Evolutionary conservation across 345 rosid species (phyloP).

Genomic region (Eutrema japonicum): DNA sequence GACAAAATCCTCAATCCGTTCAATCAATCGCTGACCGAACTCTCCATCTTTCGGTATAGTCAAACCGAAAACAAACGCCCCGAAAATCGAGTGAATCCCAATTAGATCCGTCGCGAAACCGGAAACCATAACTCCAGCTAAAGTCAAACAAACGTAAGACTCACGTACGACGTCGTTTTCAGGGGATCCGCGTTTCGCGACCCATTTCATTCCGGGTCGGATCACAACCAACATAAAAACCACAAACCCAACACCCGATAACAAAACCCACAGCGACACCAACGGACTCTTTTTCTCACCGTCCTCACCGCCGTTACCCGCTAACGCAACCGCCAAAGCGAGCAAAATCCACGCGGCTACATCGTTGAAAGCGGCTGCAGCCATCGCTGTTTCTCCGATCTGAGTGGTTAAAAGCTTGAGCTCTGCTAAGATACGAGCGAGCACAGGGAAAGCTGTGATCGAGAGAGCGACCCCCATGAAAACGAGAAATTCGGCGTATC

Average conservation of each 20-base stretch:
- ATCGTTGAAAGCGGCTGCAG: conserved; percentile 93
- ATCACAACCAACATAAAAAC: conserved; percentile 60
- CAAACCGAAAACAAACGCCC: conserved; percentile 80
- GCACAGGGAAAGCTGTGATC: conserved; percentile 91
- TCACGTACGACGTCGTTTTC: conserved; percentile 60
- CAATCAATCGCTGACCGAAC: conserved; percentile 71
- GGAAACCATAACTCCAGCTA: conserved; percentile 76
- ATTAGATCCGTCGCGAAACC: conserved; percentile 74
- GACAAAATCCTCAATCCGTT: conserved; percentile 86
- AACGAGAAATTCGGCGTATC: conserved; percentile 64
- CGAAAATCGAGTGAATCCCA: conserved; percentile 86
- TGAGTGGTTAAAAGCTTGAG: conserved; percentile 73
- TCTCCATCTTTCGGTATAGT: conserved; percentile 83
- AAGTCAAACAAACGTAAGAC: conserved; percentile 69
- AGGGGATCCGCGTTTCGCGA: conserved; percentile 59
- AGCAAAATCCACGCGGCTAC: conserved; percentile 85
- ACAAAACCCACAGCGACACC: conserved; percentile 72
- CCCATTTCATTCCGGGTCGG: conserved; percentile 80
- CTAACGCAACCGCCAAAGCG: conserved; percentile 81
- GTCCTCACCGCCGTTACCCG: conserved; percentile 52
- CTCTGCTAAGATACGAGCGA: conserved; percentile 92
- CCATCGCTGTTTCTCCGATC: conserved; percentile 81
- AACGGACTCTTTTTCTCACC: conserved; percentile 65
- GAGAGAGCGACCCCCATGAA: conserved; percentile 97
- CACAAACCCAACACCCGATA: conserved; percentile 70